Conservation (phyloP, 2,329 filamentous ascomycete genomes). For the Pseudophaeomoniella oleicola region DNA sequence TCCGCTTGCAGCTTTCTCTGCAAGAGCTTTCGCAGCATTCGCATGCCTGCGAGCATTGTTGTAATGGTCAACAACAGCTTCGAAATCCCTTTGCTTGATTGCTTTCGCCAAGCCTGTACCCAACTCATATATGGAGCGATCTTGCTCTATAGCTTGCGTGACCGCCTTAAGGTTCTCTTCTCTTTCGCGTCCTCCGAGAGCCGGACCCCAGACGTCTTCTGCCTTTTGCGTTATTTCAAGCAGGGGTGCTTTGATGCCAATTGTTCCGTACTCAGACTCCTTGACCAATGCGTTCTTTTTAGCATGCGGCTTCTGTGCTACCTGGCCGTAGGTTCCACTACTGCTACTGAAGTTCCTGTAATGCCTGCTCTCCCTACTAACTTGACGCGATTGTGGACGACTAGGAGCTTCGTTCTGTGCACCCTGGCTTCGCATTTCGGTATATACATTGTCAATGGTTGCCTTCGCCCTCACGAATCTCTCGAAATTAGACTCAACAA, state of each 20-base stretch:
- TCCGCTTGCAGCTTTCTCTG: slow-evolving; percentile 38
- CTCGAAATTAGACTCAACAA: slow-evolving; percentile 97
- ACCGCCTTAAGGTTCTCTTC: slow-evolving; percentile 76
- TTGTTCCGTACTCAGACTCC: slow-evolving; percentile 80
- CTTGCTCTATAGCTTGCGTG: slow-evolving; percentile 59
- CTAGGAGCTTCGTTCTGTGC: slow-evolving; percentile 26
- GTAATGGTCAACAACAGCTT: slow-evolving; percentile 75
- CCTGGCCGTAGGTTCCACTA: slow-evolving; percentile 19
- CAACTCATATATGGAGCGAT: slow-evolving; percentile 70
- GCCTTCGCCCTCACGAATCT: slow-evolving; percentile 94
- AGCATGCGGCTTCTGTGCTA: slow-evolving; percentile 32
- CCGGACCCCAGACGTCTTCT: slow-evolving; percentile 94
- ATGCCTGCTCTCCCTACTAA: slow-evolving; percentile 48
- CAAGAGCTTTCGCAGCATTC: slow-evolving; percentile 59
- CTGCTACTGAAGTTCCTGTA: slow-evolving; percentile 40
- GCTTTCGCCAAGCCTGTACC: slow-evolving; percentile 64
- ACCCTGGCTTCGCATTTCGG: slow-evolving; percentile 76
- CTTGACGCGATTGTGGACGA: slow-evolving; percentile 47
- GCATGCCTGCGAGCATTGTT: slow-evolving; percentile 67
- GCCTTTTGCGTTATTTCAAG: slow-evolving; percentile 86
- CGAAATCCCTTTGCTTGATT: slow-evolving; percentile 84
- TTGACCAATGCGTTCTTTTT: slow-evolving; percentile 86
- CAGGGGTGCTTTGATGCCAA: slow-evolving; percentile 76
- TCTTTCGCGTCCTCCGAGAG: slow-evolving; percentile 77
- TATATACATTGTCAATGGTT: slow-evolving; percentile 97